Conservation (phyloP, 345 rosid genomes). For the Euclidium syriacum region DNA sequence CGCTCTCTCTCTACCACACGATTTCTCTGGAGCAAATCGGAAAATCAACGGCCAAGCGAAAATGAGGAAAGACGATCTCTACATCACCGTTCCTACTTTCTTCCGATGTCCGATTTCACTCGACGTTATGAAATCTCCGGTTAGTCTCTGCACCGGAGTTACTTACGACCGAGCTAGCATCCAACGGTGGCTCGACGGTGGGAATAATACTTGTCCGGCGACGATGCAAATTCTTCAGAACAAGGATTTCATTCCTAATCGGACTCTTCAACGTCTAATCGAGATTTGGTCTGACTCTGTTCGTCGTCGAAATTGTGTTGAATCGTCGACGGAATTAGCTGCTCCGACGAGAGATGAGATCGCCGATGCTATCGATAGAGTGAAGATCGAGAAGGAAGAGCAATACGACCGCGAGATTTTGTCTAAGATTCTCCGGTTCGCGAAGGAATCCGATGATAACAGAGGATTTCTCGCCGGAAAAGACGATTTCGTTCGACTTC, state of each 20-base stretch:
- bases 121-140: constrained; percentile 94
- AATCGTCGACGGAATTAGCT: constrained; percentile 18
- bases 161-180: constrained; percentile 91
- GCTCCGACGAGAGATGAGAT: constrained; percentile 39
- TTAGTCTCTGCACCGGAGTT: constrained; percentile 92
- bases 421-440: constrained; percentile 40
- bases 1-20: constrained; percentile 21
- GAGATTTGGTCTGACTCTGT: constrained; percentile 74
- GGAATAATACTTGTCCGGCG: constrained; percentile 87
- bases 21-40: constrained; percentile 28
- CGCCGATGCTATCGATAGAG: constrained; percentile 27
- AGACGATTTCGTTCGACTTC: constrained; percentile 50
- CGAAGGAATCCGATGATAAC: constrained; percentile 55
- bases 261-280: constrained; percentile 69
- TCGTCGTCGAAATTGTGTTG: constrained; percentile 23
- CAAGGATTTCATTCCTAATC: constrained; percentile 76
- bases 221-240: constrained; percentile 86
- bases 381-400: constrained; percentile 20
- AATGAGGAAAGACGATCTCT: constrained; percentile 58
- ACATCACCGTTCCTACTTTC: constrained; percentile 65
- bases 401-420: constrained; percentile 21
- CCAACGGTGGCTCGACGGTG: constrained; percentile 87
- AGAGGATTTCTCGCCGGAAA: constrained; percentile 47
- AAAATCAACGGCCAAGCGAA: constrained; percentile 11
- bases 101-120: constrained; percentile 90